Percentiles rank a stretch among this genome's conserved stretches.
phyloP scores from a whole-genome alignment of 1,284 basidiomycete species.

The Rhodotorula glutinis region DNA sequence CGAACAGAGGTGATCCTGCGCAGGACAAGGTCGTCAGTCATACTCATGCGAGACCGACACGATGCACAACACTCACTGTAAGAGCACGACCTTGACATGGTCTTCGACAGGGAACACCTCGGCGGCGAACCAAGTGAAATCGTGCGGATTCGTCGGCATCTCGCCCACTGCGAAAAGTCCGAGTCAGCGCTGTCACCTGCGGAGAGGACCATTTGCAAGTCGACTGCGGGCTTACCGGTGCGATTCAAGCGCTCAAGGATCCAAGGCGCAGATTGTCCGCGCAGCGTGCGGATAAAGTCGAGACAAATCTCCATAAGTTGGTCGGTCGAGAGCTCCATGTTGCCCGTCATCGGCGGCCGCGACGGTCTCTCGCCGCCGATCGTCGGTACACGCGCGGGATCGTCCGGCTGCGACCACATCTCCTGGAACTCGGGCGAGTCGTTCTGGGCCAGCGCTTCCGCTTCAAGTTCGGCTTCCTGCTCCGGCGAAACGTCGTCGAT shows the following conservation, averaged over 20 bases:
- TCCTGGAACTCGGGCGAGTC: neutral
- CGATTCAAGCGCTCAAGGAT: conserved; percentile 77
- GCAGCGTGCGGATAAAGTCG: conserved; percentile 72
- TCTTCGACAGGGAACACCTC: conserved; percentile 87
- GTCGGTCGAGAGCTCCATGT: conserved; percentile 26
- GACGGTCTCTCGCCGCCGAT: neutral
- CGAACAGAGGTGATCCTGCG: conserved; percentile 65
- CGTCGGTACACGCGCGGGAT: neutral
- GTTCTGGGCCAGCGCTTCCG: conserved; percentile 33
- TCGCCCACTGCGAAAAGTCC: conserved; percentile 24
- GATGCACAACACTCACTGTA: conserved; percentile 63
- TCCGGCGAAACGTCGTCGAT: conserved; percentile 59
- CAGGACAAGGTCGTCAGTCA: neutral
- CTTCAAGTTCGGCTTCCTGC: conserved; percentile 52
- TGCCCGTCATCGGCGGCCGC: conserved; percentile 30
- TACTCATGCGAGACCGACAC: too few relatives aligned
- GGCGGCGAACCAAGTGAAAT: conserved; percentile 88
- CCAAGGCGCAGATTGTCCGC: conserved; percentile 83
- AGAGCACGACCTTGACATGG: conserved; percentile 84
- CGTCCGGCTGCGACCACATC: conserved; percentile 1
- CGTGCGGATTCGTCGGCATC: conserved; percentile 53
- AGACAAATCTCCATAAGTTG: conserved; percentile 73
- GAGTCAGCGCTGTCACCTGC: neutral
- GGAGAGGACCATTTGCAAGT: neutral
- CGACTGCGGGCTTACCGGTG: conserved; percentile 63